Conservation (phyloP, 1,284 basidiomycete genomes). For the Porphyrellus sp. region DNA sequence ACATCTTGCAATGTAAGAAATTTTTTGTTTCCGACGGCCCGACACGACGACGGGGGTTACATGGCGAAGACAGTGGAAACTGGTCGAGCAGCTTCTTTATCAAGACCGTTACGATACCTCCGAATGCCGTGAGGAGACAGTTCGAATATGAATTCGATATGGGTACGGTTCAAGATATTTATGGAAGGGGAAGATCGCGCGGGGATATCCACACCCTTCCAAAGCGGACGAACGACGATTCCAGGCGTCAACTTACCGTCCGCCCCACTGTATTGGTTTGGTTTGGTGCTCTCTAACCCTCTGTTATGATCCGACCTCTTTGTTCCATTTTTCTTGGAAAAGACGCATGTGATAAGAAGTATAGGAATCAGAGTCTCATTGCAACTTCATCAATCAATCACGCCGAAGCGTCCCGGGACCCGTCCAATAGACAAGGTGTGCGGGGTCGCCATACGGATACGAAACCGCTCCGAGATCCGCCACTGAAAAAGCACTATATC, state of each 20-base stretch:
- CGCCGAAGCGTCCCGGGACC: not conserved
- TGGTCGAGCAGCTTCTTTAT: constrained; percentile 10
- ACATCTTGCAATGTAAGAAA: not conserved
- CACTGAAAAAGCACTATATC: constrained; percentile 7
- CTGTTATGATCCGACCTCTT: constrained; percentile 12
- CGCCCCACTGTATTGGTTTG: not conserved
- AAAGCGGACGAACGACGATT: constrained; percentile 23
- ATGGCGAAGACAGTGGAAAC: not conserved
- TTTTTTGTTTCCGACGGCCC: not conserved
- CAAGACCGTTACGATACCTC: constrained; percentile 11
- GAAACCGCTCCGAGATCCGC: constrained; percentile 14
- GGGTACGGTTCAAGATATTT: not conserved
- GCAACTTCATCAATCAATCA: not conserved
- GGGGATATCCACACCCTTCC: constrained; percentile 29
- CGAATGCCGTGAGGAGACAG: constrained; percentile 9
- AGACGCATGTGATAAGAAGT: not conserved
- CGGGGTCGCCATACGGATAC: not conserved
- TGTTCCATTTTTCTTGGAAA: constrained; percentile 6
- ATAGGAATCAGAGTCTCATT: not conserved
- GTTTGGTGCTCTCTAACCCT: not conserved
- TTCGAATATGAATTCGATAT: not conserved
- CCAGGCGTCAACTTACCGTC: constrained; percentile 9
- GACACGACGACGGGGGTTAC: not conserved
- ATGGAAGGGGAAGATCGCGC: constrained; percentile 12
- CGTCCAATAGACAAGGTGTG: not conserved